Conservation (phyloP, 1,284 basidiomycete genomes). For the Boletus sp. region DNA sequence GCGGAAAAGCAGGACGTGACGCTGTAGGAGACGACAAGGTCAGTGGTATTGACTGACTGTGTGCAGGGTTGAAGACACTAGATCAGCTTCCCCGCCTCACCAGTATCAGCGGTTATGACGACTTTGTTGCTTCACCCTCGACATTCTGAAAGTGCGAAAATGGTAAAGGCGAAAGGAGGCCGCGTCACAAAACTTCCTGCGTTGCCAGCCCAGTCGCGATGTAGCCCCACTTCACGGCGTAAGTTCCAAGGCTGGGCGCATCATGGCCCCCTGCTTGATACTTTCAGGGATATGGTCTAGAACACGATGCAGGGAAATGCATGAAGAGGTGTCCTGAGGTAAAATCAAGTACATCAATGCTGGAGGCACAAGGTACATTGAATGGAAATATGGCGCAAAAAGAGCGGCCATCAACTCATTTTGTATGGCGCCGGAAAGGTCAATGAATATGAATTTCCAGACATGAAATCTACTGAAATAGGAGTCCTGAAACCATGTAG, state of each 20-base stretch:
- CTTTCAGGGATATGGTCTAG: constrained; percentile 33
- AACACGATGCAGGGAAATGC: constrained; percentile 31
- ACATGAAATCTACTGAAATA: constrained; percentile 14
- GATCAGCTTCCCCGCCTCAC: no score
- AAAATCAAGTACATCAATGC: no score
- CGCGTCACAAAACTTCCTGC: background rate
- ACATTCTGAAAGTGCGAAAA: no score
- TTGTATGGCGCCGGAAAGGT: no score
- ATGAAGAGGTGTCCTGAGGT: constrained; percentile 16
- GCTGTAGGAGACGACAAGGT: no score
- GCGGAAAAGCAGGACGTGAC: no score
- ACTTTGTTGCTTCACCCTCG: background rate
- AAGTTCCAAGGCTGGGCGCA: constrained; percentile 33
- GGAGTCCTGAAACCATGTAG: background rate
- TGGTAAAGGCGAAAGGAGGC: no score
- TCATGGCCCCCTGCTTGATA: constrained; percentile 28
- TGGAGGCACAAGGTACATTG: constrained; percentile 29
- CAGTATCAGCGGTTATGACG: background rate
- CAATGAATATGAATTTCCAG: constrained; percentile 14
- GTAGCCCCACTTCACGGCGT: constrained; percentile 16
- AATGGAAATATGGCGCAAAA: constrained; percentile 2
- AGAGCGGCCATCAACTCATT: constrained; percentile 21
- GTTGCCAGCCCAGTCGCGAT: background rate
- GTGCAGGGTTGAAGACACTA: background rate
- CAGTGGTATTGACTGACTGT: no score